Base-by-base conservation (phyloP, 176 grass and related monocot genomes). In the Urochloa ruziziensis region DNA sequence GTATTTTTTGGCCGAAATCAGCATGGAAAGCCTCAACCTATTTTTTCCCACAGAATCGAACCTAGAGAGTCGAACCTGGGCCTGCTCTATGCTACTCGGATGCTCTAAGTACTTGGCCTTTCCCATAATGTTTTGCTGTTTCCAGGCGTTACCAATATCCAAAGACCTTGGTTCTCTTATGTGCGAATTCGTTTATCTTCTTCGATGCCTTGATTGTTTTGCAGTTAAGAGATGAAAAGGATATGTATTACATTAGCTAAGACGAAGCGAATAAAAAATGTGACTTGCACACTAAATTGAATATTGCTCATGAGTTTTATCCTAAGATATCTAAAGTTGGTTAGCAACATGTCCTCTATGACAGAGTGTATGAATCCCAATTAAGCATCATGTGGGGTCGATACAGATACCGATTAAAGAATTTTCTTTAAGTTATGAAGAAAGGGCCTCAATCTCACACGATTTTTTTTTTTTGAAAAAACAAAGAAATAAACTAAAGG, bases 361-460 rank as follows among this genome's bases (percentile, higher is more conserved):
- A 53, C 24, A 60, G 35, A 44, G 21, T 23, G 19, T 47, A 68
- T 33, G 51, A 61, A 78, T 61, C 13, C 34, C 1, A 64, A n/a
- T 39, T 51, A 74, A 47, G 30, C 5, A 34, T 58, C 62, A 46
- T 27, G 34, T 43, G 48, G 57, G 54, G 39, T 85, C 36, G 29
- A 51, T 51, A 52, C 81, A 64, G 42, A 49, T 37, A 29, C 29
- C 68, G 21, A 14, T 62, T 62, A 83, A 83, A 60, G 23, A 66
- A 62, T 47, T 71, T 19, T 73, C 18, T 17, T 58, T 25, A 37
- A 37, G 30, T 51, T 51, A 51, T 11, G 29, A 83, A 82, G 19
- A 74, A 85, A 78, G 15, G 4, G 70, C 0, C 0, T 32, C 70
- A 21, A 16, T 53, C 47, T 23, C 21, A 9, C 51, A 57, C 12